Evolutionary conservation across 1,284 basidiomycete genomes (phyloP), one percentile per base, ranked within the genome.

Genomic region (Apiotrichum siamense): DNA sequence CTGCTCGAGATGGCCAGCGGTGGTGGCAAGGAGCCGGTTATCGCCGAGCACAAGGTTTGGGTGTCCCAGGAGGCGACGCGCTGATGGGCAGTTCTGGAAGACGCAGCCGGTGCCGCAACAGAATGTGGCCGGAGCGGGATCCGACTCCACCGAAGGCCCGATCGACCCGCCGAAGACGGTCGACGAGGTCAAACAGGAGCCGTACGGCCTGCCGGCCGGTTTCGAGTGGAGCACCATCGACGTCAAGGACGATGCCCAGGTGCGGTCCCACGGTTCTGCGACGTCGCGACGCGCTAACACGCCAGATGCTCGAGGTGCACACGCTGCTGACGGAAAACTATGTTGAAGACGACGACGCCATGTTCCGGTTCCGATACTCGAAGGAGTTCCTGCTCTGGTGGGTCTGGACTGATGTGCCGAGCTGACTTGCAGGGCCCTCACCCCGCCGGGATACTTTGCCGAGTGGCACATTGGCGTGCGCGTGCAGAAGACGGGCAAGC

Each of bases 381-480:
- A 84, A 91, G 6, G 91, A 97, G 72, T 99, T 99, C 72, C 76
- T 98, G 43, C 79, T 86, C 69, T 99, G 96, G 96, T 89, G 62
- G 41, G 75, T 9, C 60, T 27, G 10, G 5, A 11, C 3, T 13
- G 24, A 12, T 25, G 21, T 13, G 9, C 26, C 17, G n/a, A 12
- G 17, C 11, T 11, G 11, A 52, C 25, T 26, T 57, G 62, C 58
- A 94, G 91, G 92, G 93, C 92, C 10, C 77, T 98, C 35, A 88
- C 85, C 61, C 91, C 94, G 47, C 96, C 96, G 12, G 93, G 92
- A 4, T 98, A 91, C 73, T 76, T 83, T 64, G 85, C 86, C 62
- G 88, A 93, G 64, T 97, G 96, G 94, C 93, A 97, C 70, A 77
- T 98, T 49, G 96, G 93, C 38, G 92, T 99, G 9, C 84, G 94